Conservation (phyloP, 164 flowering plant genomes). For the Santalum album region DNA sequence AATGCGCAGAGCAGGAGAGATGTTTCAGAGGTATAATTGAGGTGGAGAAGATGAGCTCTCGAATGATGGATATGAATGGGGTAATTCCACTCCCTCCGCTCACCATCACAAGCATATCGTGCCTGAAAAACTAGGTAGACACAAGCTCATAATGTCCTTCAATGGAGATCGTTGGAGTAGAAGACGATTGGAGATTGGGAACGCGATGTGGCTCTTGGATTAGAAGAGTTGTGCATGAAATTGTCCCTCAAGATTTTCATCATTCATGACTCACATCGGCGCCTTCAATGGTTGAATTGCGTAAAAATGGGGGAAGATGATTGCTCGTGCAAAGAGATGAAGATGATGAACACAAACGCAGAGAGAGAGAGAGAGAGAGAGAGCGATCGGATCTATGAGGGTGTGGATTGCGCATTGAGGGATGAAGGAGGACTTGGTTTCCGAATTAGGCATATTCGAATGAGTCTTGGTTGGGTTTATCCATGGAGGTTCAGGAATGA, state of each 20-base stretch:
- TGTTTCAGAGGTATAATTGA: neutral
- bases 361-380: neutral
- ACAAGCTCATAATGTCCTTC: conserved; percentile 93
- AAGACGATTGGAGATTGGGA: conserved; percentile 3
- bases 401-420: no score
- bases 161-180: conserved; percentile 35
- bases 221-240: conserved; percentile 22
- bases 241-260: conserved; percentile 38
- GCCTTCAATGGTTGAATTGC: no score
- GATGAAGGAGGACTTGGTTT: no score
- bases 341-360: neutral
- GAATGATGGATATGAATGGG: conserved; percentile 64
- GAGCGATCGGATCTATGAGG: no score
- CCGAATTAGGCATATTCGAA: no score
- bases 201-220: neutral
- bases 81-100: conserved; percentile 87
- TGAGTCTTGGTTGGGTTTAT: no score
- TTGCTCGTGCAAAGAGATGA: no score
- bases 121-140: conserved; percentile 61
- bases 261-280: conserved; percentile 36
- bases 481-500: no score
- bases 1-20: conserved; percentile 19
- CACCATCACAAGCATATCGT: conserved; percentile 71
- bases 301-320: no score
- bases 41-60: conserved; percentile 42